A percentile compares a stretch with the other conserved stretches of the same genome.
These are phyloP conservation scores for Canna indica DNA, from an alignment of 176 grass and related monocot genomes.

Conservation along the genomic window DNA sequence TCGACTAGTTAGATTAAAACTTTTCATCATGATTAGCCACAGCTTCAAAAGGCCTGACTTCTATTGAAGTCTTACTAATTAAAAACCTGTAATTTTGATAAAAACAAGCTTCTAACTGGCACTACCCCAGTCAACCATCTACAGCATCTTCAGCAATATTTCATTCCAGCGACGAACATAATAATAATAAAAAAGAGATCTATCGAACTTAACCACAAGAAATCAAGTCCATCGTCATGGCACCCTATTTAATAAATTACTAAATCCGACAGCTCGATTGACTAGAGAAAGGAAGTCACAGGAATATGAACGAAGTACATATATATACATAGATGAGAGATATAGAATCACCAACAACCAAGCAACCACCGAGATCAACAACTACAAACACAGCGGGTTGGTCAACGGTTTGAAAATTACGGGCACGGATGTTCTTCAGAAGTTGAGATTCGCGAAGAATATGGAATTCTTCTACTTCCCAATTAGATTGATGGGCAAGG, in stretches of 20 bases:
- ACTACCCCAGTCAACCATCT: not conserved
- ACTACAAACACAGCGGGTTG: too few relatives aligned
- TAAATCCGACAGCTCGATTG: not conserved
- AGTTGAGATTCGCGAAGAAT: not conserved
- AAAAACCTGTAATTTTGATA: too few relatives aligned
- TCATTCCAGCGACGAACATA: too few relatives aligned
- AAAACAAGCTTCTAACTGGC: too few relatives aligned
- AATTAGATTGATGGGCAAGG: not conserved
- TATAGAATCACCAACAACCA: not conserved
- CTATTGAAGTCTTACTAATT: not conserved
- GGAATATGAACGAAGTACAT: not conserved
- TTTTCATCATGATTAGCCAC: not conserved
- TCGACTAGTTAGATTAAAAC: not conserved
- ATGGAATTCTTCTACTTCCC: not conserved
- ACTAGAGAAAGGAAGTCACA: not conserved
- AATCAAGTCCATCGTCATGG: not conserved
- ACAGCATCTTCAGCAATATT: not conserved
- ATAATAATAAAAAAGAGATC: not conserved
- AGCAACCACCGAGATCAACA: not conserved
- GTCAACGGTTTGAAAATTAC: too few relatives aligned
- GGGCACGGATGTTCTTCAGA: not conserved
- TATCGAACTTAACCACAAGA: not conserved
- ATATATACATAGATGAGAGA: not conserved
- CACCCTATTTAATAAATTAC: too few relatives aligned
- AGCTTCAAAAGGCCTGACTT: not conserved